Conservation (phyloP, 2,329 filamentous ascomycete species). For the Xylaria sp. region DNA sequence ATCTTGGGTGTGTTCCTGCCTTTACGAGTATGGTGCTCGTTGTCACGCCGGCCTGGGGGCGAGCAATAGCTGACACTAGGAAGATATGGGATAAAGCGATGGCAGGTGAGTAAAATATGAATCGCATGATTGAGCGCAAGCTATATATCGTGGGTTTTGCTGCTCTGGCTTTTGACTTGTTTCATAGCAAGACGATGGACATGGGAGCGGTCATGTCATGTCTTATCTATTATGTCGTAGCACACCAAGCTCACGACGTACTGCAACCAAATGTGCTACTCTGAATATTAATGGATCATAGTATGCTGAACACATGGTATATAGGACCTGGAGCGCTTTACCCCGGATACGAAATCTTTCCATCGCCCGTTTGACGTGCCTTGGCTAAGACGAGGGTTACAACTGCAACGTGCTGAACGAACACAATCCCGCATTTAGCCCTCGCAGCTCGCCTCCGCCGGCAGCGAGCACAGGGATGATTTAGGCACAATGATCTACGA, state of each 20-base stretch:
- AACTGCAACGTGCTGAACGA: constrained; percentile 7
- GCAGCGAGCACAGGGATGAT: neutral
- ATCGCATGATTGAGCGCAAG: neutral
- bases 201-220: neutral
- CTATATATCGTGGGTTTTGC: neutral
- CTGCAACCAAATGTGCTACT: neutral
- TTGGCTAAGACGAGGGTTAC: constrained; percentile 15
- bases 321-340: neutral
- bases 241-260: neutral
- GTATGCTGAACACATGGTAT: neutral
- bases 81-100: neutral
- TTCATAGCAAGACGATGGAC: neutral
- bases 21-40: neutral
- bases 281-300: neutral
- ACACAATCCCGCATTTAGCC: neutral
- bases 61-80: neutral
- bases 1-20: neutral
- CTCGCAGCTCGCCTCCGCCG: neutral
- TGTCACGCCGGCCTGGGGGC: constrained; percentile 9
- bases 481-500: constrained; percentile 19
- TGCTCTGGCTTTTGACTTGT: neutral
- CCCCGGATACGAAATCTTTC: constrained; percentile 10
- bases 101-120: neutral
- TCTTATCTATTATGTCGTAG: neutral
- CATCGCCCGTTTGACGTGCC: constrained; percentile 1